phyloP scores from a whole-genome alignment of 768 basidiomycete genomes.

The Lactarius akahatsu region DNA sequence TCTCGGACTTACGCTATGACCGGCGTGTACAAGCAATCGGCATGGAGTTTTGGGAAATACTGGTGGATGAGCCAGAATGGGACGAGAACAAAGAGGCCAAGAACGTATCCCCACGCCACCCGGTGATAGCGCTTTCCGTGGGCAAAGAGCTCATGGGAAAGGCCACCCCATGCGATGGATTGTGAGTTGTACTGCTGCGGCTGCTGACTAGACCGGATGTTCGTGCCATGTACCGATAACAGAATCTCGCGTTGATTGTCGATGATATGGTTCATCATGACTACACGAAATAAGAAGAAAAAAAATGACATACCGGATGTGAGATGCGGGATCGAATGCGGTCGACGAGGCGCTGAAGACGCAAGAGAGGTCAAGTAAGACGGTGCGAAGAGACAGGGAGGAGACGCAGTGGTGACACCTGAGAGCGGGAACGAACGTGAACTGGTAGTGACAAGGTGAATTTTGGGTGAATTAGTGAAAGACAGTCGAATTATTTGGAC shows the following conservation, averaged over 20 bases:
- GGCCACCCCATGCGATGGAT: constrained; percentile 52
- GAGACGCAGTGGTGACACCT: too few relatives aligned
- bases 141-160: constrained; percentile 27
- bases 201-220: constrained; percentile 50
- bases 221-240: constrained; percentile 55
- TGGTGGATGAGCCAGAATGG: constrained; percentile 52
- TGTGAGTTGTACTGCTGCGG: constrained; percentile 52
- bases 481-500: too few relatives aligned
- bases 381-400: too few relatives aligned
- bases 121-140: constrained; percentile 42
- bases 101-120: constrained; percentile 48
- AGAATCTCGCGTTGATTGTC: constrained; percentile 50
- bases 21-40: constrained; percentile 51
- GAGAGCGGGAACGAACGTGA: too few relatives aligned
- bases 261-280: constrained; percentile 62
- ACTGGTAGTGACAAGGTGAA: too few relatives aligned
- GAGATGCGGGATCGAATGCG: too few relatives aligned
- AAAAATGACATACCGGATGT: too few relatives aligned
- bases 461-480: too few relatives aligned
- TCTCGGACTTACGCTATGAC: constrained; percentile 40
- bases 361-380: too few relatives aligned
- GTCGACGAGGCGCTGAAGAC: too few relatives aligned
- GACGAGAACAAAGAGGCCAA: constrained; percentile 51
- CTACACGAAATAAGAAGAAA: too few relatives aligned
- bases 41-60: constrained; percentile 44